Percentiles rank a stretch among this genome's conserved stretches.
Conservation (phyloP, 345 rosid species). For the Hirschfeldia incana region DNA sequence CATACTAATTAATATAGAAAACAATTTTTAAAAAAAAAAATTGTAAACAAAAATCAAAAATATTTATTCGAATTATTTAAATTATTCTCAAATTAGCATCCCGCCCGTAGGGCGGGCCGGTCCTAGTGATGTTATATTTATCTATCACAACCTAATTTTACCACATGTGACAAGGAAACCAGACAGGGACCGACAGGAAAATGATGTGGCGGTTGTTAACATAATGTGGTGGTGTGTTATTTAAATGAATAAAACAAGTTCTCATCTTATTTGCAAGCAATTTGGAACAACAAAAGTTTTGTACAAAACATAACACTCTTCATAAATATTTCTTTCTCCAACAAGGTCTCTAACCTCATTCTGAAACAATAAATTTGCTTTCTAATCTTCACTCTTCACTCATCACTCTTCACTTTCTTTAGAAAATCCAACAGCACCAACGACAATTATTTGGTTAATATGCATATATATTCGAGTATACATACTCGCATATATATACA, state of each 20-base stretch:
- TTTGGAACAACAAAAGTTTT: slow-evolving; percentile 6
- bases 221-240: no score
- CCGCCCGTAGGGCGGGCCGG: no score
- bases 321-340: slow-evolving; percentile 33
- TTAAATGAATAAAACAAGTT: not conserved
- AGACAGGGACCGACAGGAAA: no score
- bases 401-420: slow-evolving; percentile 3
- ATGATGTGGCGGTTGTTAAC: no score
- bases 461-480: slow-evolving; percentile 36
- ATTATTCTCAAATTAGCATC: no score
- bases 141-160: no score
- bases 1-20: no score
- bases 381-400: slow-evolving; percentile 6
- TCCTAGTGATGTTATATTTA: no score
- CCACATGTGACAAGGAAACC: no score
- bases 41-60: no score
- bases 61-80: no score
- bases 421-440: slow-evolving; percentile 24
- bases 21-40: no score
- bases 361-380: slow-evolving; percentile 21
- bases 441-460: slow-evolving; percentile 36
- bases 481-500: slow-evolving; percentile 24
- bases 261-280: slow-evolving; percentile 13
- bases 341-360: slow-evolving; percentile 30
- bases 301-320: slow-evolving; percentile 27